Base-by-base conservation (phyloP, 805 yeast species). In the Metschnikowia hibisci region DNA sequence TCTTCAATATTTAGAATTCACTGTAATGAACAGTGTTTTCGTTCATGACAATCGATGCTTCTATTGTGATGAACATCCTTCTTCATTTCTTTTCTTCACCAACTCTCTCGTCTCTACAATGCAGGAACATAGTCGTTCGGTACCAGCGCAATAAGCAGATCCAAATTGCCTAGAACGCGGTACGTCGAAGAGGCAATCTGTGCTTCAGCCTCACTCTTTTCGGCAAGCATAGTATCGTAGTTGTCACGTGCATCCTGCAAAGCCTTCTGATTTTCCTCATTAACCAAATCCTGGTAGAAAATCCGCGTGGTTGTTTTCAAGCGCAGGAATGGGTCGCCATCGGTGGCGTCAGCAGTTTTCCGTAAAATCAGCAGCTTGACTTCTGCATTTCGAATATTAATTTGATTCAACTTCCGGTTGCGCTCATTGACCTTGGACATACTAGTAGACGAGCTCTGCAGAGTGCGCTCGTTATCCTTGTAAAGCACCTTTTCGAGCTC, bases 291-390 rank as follows among this genome's bases (percentile, higher is more conserved):
- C 44, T 73, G 71, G 57, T 89, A 88, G 64, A 87, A 91, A 47
- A 87, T 80, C 56, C 87, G 79, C 1, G 97, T 87, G 48, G 81
- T 84, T 1, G 98, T 91, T 61, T 87, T 84, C 58, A 93, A 76
- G 62, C 98, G 81, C 52, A 85, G 80, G 64, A 93, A 93, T 16
- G 99, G 98, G 67, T 93, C 87, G 7, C 72, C 72, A 54, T 74
- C 78, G 42, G 78, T 71, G 44, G 66, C 65, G 33, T 54, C 69
- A 43, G 73, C 51, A 12, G 50, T 38, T 53, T 65, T 79, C 52
- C 82, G 76, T 59, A 66, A 69, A 41, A 78, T 82, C 15, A 76
- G 74, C 37, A 84, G 80, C 53, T 72, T 71, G 33, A 80, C 64
- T 61, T 90, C 97, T 0, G 96, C 96, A 55, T 77, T 75, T 57